phyloP scores from a whole-genome alignment of 1,284 basidiomycete species.

The Cryptococcus jaspeensis region DNA sequence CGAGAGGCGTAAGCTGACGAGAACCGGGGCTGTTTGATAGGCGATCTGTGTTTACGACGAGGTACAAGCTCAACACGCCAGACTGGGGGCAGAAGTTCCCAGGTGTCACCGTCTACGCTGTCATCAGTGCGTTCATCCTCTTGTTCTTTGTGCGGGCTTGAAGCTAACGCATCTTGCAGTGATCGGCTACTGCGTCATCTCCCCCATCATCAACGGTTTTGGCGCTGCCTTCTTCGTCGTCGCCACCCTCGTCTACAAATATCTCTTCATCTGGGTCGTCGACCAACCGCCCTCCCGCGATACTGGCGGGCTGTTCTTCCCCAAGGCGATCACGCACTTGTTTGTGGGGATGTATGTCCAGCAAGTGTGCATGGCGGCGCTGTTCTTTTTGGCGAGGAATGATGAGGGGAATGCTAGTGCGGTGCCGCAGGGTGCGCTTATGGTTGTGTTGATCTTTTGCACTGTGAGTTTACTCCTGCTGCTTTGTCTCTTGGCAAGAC shows the following conservation, averaged over 20 bases:
- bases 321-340: conserved; percentile 85
- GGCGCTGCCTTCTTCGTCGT: conserved; percentile 77
- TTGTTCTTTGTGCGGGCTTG: background rate
- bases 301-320: conserved; percentile 94
- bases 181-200: conserved; percentile 82
- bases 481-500: background rate
- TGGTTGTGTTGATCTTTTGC: conserved; percentile 75
- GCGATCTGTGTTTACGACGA: conserved; percentile 52
- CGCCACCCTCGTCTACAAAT: conserved; percentile 85
- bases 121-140: conserved; percentile 63
- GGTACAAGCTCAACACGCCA: conserved; percentile 43
- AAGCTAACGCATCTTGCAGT: conserved; percentile 52
- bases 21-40: conserved; percentile 46
- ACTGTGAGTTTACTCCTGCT: conserved; percentile 59
- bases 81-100: conserved; percentile 81
- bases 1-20: background rate
- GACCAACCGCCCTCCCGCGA: conserved; percentile 72
- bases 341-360: conserved; percentile 92
- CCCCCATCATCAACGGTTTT: conserved; percentile 91
- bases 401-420: conserved; percentile 58
- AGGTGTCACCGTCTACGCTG: conserved; percentile 66
- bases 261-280: conserved; percentile 74
- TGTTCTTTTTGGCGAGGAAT: conserved; percentile 82
- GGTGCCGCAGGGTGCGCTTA: conserved; percentile 71
- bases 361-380: conserved; percentile 70